Conservation (phyloP, 2,329 filamentous ascomycete species). For the Emydomyces testavorans region DNA sequence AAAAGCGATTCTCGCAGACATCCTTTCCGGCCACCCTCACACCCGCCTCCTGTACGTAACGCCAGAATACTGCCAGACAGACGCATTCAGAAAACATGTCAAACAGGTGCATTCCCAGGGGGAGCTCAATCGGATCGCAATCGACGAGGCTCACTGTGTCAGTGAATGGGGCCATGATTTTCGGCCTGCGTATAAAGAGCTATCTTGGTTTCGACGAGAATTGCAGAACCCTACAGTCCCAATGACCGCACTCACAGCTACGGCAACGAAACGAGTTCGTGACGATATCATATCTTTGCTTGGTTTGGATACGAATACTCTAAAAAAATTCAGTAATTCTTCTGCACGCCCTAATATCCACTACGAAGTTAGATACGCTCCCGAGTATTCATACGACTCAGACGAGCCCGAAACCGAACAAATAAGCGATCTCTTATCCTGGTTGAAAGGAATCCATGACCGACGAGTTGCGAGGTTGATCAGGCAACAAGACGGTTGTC, state of each 20-base stretch:
- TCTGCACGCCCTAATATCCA: constrained; percentile 78
- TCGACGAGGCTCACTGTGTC: constrained; percentile 94
- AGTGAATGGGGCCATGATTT: constrained; percentile 98
- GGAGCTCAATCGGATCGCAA: constrained; percentile 75
- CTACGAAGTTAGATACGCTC: constrained; percentile 64
- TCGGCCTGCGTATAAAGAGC: constrained; percentile 75
- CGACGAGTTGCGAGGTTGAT: constrained; percentile 56
- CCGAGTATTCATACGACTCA: constrained; percentile 23
- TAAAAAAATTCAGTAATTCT: constrained; percentile 70
- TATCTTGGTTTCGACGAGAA: constrained; percentile 68
- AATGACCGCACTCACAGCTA: constrained; percentile 86
- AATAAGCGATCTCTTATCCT: constrained; percentile 63
- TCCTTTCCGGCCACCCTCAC: constrained; percentile 74
- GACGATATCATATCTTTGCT: constrained; percentile 72
- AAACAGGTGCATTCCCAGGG: constrained; percentile 63
- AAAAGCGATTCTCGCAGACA: constrained; percentile 61
- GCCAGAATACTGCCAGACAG: constrained; percentile 70
- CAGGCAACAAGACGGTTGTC: constrained; percentile 38
- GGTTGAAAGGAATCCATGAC: constrained; percentile 62
- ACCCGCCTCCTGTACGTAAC: constrained; percentile 85
- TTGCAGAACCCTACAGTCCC: constrained; percentile 64
- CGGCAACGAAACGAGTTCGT: constrained; percentile 68
- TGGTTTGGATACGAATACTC: constrained; percentile 50
- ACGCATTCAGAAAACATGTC: constrained; percentile 64
- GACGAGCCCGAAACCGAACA: constrained; percentile 46